Evolutionary conservation across 768 basidiomycete species (phyloP).

Genomic region (Guyanaporus albipodus): DNA sequence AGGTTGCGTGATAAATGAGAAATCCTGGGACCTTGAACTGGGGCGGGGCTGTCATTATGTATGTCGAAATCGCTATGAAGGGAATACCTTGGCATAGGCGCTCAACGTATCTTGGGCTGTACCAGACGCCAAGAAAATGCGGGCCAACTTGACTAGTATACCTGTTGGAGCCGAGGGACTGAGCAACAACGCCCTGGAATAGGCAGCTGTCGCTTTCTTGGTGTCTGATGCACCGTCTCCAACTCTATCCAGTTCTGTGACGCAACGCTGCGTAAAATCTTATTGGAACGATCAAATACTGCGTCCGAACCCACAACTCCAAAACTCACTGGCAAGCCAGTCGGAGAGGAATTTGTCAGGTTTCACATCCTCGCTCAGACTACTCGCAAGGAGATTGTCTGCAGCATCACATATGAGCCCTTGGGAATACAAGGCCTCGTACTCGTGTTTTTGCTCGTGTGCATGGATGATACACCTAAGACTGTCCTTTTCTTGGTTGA

Average conservation of each 20-base stretch:
- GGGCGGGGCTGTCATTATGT: too few relatives aligned
- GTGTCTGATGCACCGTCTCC: background rate
- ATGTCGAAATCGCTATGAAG: background rate
- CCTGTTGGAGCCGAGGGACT: background rate
- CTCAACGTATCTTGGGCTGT: background rate
- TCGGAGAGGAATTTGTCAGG: background rate
- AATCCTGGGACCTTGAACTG: background rate
- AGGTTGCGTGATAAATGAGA: background rate
- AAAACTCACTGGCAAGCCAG: conserved; percentile 1
- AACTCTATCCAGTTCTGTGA: background rate
- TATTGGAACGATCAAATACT: background rate
- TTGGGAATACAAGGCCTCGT: background rate
- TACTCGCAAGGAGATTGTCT: background rate
- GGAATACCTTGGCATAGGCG: background rate
- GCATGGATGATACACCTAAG: background rate
- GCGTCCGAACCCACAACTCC: accelerated
- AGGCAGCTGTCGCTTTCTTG: background rate
- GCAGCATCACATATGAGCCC: background rate
- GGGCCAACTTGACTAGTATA: background rate
- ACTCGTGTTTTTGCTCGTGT: background rate
- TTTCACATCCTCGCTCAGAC: background rate
- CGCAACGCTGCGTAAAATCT: background rate
- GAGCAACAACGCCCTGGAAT: background rate
- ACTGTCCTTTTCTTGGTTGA: too few relatives aligned
- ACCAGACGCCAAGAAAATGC: background rate